Conservation (phyloP, 2,329 filamentous ascomycete genomes). For the Fusarium coffeatum region DNA sequence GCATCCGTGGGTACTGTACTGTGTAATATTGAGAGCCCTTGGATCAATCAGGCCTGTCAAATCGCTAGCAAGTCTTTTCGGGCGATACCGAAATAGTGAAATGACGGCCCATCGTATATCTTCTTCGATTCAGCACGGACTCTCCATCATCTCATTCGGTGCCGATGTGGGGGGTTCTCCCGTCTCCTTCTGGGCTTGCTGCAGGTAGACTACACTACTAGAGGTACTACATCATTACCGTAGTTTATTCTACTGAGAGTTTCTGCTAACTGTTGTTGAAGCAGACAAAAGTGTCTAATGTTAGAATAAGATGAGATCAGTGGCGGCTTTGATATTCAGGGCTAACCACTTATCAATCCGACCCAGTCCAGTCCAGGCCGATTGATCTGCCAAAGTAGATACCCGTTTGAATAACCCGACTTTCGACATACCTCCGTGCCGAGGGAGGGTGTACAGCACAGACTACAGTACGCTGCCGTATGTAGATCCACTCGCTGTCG, state of each 20-base stretch:
- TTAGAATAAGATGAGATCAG: constrained; percentile 25
- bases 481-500: constrained; percentile 19
- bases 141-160: constrained; percentile 26
- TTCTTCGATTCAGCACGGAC: not conserved
- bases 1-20: constrained; percentile 8
- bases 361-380: not conserved
- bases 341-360: not conserved
- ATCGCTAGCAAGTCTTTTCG: not conserved
- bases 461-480: not conserved
- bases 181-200: not conserved
- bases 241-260: not conserved
- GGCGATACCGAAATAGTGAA: constrained; percentile 10
- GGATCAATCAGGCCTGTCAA: constrained; percentile 1
- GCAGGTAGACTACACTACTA: not conserved
- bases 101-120: constrained; percentile 10
- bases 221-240: not conserved
- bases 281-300: not conserved
- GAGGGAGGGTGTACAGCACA: constrained; percentile 13
- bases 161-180: constrained; percentile 31
- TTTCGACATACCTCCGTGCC: constrained; percentile 35
- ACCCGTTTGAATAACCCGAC: constrained; percentile 13
- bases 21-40: not conserved
- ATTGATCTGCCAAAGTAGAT: constrained; percentile 9
- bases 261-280: not conserved
- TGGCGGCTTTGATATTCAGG: constrained; percentile 1